phyloP scores from a whole-genome alignment of 2,329 filamentous ascomycete genomes.

The Penicillium verrucosum region DNA sequence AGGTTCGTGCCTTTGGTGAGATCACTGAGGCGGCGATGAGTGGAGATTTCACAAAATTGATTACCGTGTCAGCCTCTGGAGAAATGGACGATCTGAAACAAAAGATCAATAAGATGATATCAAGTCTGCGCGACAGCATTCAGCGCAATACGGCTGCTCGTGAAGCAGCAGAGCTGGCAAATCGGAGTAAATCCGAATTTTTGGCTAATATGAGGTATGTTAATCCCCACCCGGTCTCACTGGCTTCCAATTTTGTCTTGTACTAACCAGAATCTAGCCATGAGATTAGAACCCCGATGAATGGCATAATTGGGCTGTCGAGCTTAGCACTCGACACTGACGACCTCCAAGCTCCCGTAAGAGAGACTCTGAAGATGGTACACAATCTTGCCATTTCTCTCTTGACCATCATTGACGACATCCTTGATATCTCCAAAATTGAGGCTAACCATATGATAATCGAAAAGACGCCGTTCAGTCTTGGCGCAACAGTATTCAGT shows the following conservation, averaged over 20 bases:
- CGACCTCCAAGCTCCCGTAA: constrained; percentile 83
- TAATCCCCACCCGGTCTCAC: not conserved
- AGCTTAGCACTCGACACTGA: constrained; percentile 89
- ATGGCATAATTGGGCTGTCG: constrained; percentile 95
- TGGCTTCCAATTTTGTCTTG: not conserved
- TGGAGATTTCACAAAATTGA: constrained; percentile 89
- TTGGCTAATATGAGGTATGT: constrained; percentile 79
- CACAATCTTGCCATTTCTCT: constrained; percentile 91
- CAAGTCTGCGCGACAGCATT: constrained; percentile 86
- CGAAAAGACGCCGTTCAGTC: constrained; percentile 89
- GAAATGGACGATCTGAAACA: constrained; percentile 97
- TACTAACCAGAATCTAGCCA: constrained; percentile 50
- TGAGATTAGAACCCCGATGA: constrained; percentile 93
- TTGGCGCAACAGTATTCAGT: constrained; percentile 90
- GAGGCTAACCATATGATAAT: constrained; percentile 95
- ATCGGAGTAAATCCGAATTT: constrained; percentile 96
- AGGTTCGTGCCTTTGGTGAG: constrained; percentile 92
- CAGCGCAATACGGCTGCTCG: constrained; percentile 90
- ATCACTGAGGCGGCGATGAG: constrained; percentile 93
- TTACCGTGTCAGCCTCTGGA: constrained; percentile 90
- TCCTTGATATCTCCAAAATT: constrained; percentile 66
- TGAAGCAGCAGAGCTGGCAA: constrained; percentile 88
- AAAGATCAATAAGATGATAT: constrained; percentile 98
- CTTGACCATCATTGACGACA: constrained; percentile 85
- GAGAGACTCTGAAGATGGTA: constrained; percentile 95